Conservation (phyloP, 129 eudicot species). For the Ambrosia trifida region DNA sequence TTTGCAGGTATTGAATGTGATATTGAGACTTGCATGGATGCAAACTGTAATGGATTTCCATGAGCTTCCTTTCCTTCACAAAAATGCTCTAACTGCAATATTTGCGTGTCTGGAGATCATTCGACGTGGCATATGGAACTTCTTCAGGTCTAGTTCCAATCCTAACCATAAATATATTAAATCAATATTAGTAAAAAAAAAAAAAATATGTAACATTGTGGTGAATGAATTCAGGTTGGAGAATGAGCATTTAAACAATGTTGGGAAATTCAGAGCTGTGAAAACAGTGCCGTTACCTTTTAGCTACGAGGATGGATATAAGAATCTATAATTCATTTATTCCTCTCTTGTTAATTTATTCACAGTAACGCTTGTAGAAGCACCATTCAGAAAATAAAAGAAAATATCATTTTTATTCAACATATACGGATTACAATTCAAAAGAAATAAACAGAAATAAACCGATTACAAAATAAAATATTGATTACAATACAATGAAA, state of each 20-base stretch:
- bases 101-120: conserved; percentile 65
- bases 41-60: conserved; percentile 54
- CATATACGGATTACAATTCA: no score
- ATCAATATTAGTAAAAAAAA: neutral
- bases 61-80: conserved; percentile 51
- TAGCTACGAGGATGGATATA: conserved; percentile 31
- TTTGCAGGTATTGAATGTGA: conserved; percentile 47
- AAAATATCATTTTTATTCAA: no score
- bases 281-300: no score
- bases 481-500: no score
- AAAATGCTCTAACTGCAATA: conserved; percentile 41
- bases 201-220: neutral
- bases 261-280: no score
- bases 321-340: conserved; percentile 20
- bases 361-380: no score
- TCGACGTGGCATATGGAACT: conserved; percentile 78
- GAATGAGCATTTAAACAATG: conserved; percentile 7
- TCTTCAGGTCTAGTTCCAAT: conserved; percentile 49
- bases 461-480: no score
- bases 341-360: neutral
- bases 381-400: no score
- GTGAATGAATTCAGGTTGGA: conserved; percentile 42
- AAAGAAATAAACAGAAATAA: no score
- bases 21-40: conserved; percentile 80
- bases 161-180: neutral